Evolutionary conservation across 1,284 basidiomycete genomes (phyloP), one percentile per base, ranked within the genome.

Genomic region (Pulveroboletus sp.): DNA sequence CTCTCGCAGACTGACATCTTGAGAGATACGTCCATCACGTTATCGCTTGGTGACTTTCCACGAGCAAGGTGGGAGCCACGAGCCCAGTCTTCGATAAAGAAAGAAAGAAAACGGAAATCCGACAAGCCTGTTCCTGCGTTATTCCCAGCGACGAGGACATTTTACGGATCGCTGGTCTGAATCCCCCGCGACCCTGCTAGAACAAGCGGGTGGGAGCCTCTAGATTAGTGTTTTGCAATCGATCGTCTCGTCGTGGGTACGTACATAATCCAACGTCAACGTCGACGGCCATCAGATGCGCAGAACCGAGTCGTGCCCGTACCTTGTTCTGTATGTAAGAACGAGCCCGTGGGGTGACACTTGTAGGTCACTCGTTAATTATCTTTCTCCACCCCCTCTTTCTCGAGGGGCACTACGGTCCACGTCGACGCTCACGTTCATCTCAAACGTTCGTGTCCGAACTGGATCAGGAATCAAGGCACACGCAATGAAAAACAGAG

Each of bases 231-330:
- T 24, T 40, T 40, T 31, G 51, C 43, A 40, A 48, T 62, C 43
- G n/a, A n/a, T n/a, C n/a, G n/a, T n/a, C n/a, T 46, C 24, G 42
- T 45, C 4, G 44, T 17, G 40, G 43, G n/a, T n/a, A n/a, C n/a
- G n/a, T 24, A 52, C 60, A 45, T 48, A 31, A 54, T 36, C 31
- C 49, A 35, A 48, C 56, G 62, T 65, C 29, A 62, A 45, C 62
- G 62, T 67, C 54, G 45, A 67, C 65, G 62, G 62, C 62, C 65
- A 65, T 67, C 65, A 67, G 62, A 61, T 65, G 50, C 63, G 50
- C 52, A 31, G 26, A 51, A 38, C 29, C 18, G 29, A 57, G 18
- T 45, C 45, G 20, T 17, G 15, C 5, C n/a, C 52, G 48, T 59
- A 51, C 60, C 62, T 57, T 24, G 15, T 29, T 50, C n/a, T 33